Base-by-base conservation (phyloP, 768 basidiomycete genomes). In the Rhodosporidiobolus odoratus region DNA sequence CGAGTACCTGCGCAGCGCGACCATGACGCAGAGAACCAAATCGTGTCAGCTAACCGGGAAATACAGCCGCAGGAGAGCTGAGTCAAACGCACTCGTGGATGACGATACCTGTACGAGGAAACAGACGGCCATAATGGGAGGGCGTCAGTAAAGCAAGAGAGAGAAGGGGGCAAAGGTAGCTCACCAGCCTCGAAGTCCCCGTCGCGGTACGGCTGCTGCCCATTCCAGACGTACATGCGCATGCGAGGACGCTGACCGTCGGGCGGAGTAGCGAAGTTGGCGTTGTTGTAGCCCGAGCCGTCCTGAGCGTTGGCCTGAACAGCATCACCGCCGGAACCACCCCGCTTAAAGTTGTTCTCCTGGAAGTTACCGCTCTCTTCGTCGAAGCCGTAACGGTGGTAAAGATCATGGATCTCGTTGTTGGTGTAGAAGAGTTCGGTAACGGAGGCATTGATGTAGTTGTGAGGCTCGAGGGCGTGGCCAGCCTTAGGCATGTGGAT, bases 251-350 rank as follows among this genome's bases (percentile, higher is more conserved):
- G 68, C 64, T 70, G 73, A 9, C 80, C 82, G 68, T 82, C 81
- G 25, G 81, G 81, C n/a, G 82, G 82, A 47, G 82, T 82, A 62
- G 80, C 78, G 58, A 82, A 94, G 83, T 94, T 93, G 57, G 90
- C 91, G 68, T 66, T 62, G 61, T 73, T 73, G 58, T 65, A 65
- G 53, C 93, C 94, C 21, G 86, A 88, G 48, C 95, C 95, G 75
- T 97, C 95, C 80, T 97, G 92, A 3, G 95, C 95, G 76, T 95
- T 95, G 63, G 90, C 86, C 69, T 96, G 92, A 67, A 99, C 91
- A 40, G 87, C 92, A 74, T 99, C 93, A 72, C 86, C 86, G 77
- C 92, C 92, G 63, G 80, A 80, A 30, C 95, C 95, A 35, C 94
- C 95, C 48, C 87, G 86, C 1, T 87, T 93, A 76, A 94, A 95